Percentiles rank a stretch among this genome's conserved stretches.
Evolutionary conservation across 2,329 filamentous ascomycete species (phyloP).

Genomic region (Ophiostoma novo-ulmi): DNA sequence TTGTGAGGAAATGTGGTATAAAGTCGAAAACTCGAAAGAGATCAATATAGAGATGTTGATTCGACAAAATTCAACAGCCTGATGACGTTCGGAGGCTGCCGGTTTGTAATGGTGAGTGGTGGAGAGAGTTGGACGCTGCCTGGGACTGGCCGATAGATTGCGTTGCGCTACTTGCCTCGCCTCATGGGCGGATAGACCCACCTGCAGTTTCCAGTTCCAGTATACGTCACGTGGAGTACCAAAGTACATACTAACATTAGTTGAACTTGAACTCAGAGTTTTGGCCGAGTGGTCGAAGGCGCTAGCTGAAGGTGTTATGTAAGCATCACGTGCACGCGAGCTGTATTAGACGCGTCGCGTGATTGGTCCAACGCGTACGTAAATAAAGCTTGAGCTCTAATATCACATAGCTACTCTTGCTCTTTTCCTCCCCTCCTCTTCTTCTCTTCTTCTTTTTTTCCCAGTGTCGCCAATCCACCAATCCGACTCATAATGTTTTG

Average conservation of each 20-base stretch:
- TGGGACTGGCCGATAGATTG: slow-evolving; percentile 13
- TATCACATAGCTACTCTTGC: background rate
- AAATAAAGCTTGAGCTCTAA: slow-evolving; percentile 16
- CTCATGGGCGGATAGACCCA: background rate
- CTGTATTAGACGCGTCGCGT: slow-evolving; percentile 20
- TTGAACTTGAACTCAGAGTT: too few relatives aligned
- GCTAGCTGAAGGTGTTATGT: background rate
- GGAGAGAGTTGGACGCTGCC: slow-evolving; percentile 5
- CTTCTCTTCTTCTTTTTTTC: background rate
- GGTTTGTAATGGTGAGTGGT: background rate
- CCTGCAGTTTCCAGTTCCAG: background rate
- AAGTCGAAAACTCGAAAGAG: background rate
- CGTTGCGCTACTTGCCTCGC: background rate
- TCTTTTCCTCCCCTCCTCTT: slow-evolving; percentile 8
- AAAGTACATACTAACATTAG: too few relatives aligned
- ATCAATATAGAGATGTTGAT: background rate
- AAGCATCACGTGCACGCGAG: background rate
- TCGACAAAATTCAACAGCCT: background rate
- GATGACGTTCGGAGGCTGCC: slow-evolving; percentile 13
- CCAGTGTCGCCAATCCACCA: slow-evolving; percentile 6
- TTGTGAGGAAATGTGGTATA: background rate
- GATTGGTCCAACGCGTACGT: slow-evolving; percentile 21
- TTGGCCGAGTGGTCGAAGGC: too few relatives aligned
- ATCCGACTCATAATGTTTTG: background rate
- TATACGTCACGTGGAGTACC: background rate